These are phyloP conservation scores for Chlorella sp. DNA, from an alignment of 139 green algal genomes.

Conservation along the genomic window DNA sequence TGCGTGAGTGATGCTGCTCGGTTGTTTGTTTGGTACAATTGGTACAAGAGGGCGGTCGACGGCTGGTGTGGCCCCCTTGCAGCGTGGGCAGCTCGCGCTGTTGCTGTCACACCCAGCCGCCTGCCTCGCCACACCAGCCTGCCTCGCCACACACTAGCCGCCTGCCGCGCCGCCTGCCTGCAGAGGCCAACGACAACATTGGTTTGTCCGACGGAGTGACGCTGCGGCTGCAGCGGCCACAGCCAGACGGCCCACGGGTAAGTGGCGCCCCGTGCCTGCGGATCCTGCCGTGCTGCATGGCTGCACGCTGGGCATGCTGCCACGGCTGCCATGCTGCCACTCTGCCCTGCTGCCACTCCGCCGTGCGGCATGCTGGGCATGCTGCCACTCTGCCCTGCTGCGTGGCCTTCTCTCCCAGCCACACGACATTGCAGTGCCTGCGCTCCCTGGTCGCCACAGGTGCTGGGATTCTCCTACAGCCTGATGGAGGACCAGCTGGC, in stretches of 20 bases:
- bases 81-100: too few species aligned
- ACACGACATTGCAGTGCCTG: too few species aligned
- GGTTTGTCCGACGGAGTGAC: slow-evolving; percentile 7
- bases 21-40: background rate
- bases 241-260: background rate
- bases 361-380: too few species aligned
- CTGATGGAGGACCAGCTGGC: slow-evolving; percentile 1
- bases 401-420: too few species aligned
- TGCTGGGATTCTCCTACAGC: slow-evolving; percentile 13
- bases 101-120: background rate
- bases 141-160: background rate
- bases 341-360: too few species aligned
- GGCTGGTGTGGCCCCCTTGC: too few species aligned
- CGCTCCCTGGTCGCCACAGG: background rate
- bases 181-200: slow-evolving; percentile 29
- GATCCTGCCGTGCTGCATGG: too few species aligned
- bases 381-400: too few species aligned
- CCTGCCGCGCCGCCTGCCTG: background rate
- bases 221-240: background rate
- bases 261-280: too few species aligned
- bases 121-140: background rate
- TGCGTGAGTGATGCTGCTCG: slow-evolving; percentile 10
- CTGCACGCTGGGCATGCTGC: too few species aligned
- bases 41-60: too few species aligned
- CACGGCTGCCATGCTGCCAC: too few species aligned